Evolutionary conservation across 352 stramenopile genomes (phyloP).

Genomic region (Pythium insidiosum): DNA sequence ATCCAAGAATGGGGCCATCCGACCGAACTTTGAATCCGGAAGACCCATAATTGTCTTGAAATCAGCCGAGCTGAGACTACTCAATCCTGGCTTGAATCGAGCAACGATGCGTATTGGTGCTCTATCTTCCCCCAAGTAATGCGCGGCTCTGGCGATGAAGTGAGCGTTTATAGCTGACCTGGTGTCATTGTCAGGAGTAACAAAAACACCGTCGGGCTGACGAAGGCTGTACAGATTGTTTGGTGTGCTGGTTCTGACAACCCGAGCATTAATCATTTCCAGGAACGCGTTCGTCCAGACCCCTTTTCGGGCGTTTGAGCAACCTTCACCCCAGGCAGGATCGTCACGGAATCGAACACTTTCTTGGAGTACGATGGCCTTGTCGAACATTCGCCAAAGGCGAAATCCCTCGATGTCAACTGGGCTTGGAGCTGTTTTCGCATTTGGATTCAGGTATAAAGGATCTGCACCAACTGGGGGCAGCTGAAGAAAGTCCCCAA

Average conservation of each 20-base stretch:
- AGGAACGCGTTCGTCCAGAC: neutral
- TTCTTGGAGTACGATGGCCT: neutral
- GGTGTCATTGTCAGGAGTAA: neutral
- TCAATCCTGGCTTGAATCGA: neutral
- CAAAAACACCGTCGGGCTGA: too few species aligned
- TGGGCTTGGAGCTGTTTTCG: too few species aligned
- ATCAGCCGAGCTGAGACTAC: neutral
- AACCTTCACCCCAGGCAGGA: neutral
- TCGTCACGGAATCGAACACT: neutral
- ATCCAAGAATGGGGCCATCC: neutral
- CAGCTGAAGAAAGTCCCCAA: neutral
- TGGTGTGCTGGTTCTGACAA: neutral
- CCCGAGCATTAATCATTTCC: neutral
- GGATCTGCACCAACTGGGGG: neutral
- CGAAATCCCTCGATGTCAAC: neutral
- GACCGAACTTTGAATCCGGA: neutral
- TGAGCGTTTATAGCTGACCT: neutral
- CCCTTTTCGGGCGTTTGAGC: neutral
- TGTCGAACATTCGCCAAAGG: neutral
- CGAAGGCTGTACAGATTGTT: too few species aligned
- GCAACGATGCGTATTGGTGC: neutral
- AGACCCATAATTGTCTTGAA: neutral
- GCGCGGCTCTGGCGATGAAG: neutral
- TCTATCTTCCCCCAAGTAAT: neutral
- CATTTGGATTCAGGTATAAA: too few species aligned